Base-by-base conservation (phyloP, 441 rosid genomes). In the Gossypium davidsonii region DNA sequence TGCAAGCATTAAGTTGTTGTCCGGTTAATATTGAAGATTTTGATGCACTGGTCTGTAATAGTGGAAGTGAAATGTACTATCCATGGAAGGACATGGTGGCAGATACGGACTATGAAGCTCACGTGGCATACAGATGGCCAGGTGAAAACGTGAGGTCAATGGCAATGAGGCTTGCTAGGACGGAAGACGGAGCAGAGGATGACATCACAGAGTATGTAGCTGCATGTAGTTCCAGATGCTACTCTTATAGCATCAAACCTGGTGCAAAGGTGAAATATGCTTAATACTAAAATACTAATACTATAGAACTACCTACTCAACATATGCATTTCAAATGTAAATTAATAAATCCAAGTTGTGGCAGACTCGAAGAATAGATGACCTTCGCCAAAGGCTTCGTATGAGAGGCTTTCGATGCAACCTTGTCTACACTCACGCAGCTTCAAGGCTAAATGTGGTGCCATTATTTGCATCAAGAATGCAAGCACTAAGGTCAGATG, bases 361-460 rank as follows among this genome's bases (percentile, higher is more conserved):
- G 79, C 86, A 93, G 97, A 82, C 85, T 59, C 82, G 78, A 78
- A 87, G 80, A 74, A 83, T 87, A 10, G 97, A 88, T 74, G 90
- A 90, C 69, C 84, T 94, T 26, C 90, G 83, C 42, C 95, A 87
- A 73, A 83, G 88, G 85, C 89, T 94, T 77, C 87, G 96, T 25
- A 92, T 89, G 95, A 82, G 97, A 84, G 97, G 95, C 26, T 84
- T 92, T 66, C 84, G 96, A 71, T 92, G 98, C 91, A 88, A 85
- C 78, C 73, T 84, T 56, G 82, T 89, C 80, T 90, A 85, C 66
- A 82, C 91, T 1, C 89, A 74, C 67, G 88, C 89, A 46, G 92
- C 84, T 73, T 78, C 89, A 70, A 87, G 93, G 89, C 76, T 94
- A 64, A 94, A 89, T 71, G 85, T 87, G 72, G 80, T 89, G 70